Base-by-base conservation (phyloP, 2,329 filamentous ascomycete species). In the Beauveria rudraprayagi region DNA sequence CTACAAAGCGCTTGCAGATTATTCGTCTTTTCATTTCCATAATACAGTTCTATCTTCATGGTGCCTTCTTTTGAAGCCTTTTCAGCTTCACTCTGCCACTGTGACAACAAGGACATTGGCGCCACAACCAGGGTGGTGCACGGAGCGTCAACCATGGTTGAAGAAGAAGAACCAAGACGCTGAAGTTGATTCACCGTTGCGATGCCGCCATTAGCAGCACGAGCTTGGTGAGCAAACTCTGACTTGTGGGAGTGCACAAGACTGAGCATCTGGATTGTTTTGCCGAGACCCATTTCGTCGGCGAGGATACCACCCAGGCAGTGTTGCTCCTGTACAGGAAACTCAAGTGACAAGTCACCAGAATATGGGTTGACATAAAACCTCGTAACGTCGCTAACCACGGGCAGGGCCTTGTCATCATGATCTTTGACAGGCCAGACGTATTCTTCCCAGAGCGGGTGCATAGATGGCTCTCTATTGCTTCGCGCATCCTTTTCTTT, bases 341-440 rank as follows among this genome's bases (percentile, higher is more conserved):
- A 99, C 6, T 96, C 86, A 0, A 97, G 78, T 2, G 92, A 95
- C 57, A 99, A 77, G 67, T 97, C 93, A 9, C 94, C 94, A 7
- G 92, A 97, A 72, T 99, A 99, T 0, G 93, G 93, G 68, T 99
- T 99, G 67, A 97, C 88, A 67, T 97, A 99, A 69, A 99, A 99
- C 62, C 83, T 85, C 8, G 83, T 74, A 66, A 92, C 86, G 3
- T 81, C 84, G 10, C 84, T 77, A 8, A 94, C 79, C 19, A 71
- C 70, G 0, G 88, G 86, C 11, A 97, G 70, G 5, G 88, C 83
- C 47, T 89, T 84, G 66, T 94, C 92, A 66, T 97, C 90, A 43
- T 89, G 87, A 73, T 99, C 94, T 70, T 92, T 92, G 0, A 78
- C 78, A 0, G 94, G 94, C 92, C 92, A 99, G 2, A 77, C 72